Percentiles rank a stretch among this genome's conserved stretches.
Conservation (phyloP, 2,329 filamentous ascomycete species). For the Ilyonectria mors-panacis region DNA sequence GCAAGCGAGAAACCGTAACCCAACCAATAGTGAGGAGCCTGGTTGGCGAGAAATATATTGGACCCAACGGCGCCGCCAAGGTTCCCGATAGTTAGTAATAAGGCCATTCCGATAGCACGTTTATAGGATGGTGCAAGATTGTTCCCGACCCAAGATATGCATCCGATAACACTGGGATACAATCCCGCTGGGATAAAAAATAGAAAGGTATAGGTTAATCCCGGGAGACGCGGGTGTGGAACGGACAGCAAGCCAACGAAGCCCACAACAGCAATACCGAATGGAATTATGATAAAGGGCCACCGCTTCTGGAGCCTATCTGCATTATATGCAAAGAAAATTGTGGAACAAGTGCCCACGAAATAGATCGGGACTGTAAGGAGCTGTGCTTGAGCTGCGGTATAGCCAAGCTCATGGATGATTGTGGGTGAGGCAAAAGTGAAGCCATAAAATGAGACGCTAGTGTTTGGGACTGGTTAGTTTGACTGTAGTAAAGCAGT, state of each 20-base stretch:
- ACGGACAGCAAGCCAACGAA: conserved; percentile 8
- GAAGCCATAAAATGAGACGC: conserved; percentile 16
- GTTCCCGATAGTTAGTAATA: conserved; percentile 5
- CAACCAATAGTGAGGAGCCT: conserved; percentile 17
- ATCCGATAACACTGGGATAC: conserved; percentile 2
- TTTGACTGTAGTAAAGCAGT: not conserved
- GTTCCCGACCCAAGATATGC: conserved; percentile 9
- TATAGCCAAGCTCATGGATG: conserved; percentile 18
- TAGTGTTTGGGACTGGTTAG: not conserved
- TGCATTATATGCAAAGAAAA: conserved; percentile 1
- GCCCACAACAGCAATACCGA: not conserved
- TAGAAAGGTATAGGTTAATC: conserved; percentile 7
- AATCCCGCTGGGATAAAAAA: conserved; percentile 5
- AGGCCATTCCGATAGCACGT: conserved; percentile 11
- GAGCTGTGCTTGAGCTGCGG: conserved; percentile 14
- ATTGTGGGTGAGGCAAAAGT: conserved; percentile 17
- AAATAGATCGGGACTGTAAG: conserved; percentile 21
- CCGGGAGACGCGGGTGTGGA: conserved; percentile 5
- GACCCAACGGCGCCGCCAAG: conserved; percentile 14
- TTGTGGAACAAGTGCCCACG: not conserved
- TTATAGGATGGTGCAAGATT: conserved; percentile 5
- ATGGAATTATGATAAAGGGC: conserved; percentile 15
- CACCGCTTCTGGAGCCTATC: conserved; percentile 1
- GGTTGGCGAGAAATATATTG: conserved; percentile 8
- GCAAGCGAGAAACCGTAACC: conserved; percentile 8